A percentile compares a stretch with the other conserved stretches of the same genome.
Conservation (phyloP, 768 basidiomycete species). For the Rhodotorula paludigena region DNA sequence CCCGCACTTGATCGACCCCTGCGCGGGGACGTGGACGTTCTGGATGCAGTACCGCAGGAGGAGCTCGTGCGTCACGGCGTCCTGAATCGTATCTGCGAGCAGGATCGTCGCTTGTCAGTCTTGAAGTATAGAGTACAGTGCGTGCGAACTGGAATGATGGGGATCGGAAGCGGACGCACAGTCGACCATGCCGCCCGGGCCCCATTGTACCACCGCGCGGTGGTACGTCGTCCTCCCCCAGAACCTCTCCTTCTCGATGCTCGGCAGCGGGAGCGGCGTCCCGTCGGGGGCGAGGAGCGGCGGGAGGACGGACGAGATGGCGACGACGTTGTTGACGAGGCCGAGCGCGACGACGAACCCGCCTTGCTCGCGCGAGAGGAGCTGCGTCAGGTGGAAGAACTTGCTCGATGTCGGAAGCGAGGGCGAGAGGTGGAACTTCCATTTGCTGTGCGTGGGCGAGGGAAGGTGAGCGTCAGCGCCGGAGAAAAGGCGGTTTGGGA, state of each 20-base stretch:
- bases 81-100: neutral
- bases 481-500: neutral
- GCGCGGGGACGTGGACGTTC: conserved; percentile 8
- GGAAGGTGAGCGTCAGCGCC: too few species aligned
- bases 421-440: conserved; percentile 24
- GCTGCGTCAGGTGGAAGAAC: conserved; percentile 35
- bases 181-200: conserved; percentile 18
- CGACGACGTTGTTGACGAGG: conserved; percentile 26
- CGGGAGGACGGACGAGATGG: conserved; percentile 7
- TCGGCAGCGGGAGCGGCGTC: neutral
- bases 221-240: conserved; percentile 19
- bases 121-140: too few species aligned
- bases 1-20: conserved; percentile 21
- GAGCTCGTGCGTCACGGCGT: conserved; percentile 8
- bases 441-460: conserved; percentile 4
- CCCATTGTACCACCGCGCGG: conserved; percentile 12
- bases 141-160: neutral
- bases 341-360: conserved; percentile 31
- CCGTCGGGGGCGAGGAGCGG: neutral
- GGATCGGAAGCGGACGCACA: neutral
- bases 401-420: conserved; percentile 17
- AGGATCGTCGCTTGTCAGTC: too few species aligned
- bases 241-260: neutral
- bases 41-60: conserved; percentile 7
- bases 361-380: conserved; percentile 27